Conservation (phyloP, 2,329 filamentous ascomycete genomes). For the Paracoccidioides lutzii region DNA sequence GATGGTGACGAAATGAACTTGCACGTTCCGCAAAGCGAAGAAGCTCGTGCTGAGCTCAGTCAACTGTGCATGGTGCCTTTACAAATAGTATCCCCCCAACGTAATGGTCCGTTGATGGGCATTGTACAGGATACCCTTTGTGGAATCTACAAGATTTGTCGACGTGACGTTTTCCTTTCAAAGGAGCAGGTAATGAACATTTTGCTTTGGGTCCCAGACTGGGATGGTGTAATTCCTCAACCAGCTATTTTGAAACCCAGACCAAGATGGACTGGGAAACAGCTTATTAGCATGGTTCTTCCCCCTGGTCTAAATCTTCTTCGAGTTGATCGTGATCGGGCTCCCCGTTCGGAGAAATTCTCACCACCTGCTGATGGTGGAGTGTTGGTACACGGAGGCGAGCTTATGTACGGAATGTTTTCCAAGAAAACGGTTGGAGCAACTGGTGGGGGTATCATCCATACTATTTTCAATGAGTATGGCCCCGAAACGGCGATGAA, state of each 20-base stretch:
- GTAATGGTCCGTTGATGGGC: conserved; percentile 96
- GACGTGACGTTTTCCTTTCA: conserved; percentile 78
- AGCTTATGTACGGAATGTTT: conserved; percentile 80
- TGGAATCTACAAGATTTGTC: conserved; percentile 92
- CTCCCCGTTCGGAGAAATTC: conserved; percentile 40
- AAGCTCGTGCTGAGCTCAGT: conserved; percentile 86
- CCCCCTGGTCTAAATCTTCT: conserved; percentile 72
- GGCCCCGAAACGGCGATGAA: conserved; percentile 74
- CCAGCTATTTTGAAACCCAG: conserved; percentile 89
- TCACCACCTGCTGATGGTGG: conserved; percentile 61
- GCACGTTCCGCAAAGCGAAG: conserved; percentile 95
- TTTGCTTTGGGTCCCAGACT: conserved; percentile 92
- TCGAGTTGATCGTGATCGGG: conserved; percentile 50
- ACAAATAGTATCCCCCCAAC: conserved; percentile 95
- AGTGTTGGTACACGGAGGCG: conserved; percentile 69
- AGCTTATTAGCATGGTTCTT: conserved; percentile 87
- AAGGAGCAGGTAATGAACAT: conserved; percentile 93
- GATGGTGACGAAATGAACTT: conserved; percentile 99
- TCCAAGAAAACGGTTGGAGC: conserved; percentile 94
- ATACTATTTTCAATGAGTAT: conserved; percentile 92
- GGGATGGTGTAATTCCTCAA: conserved; percentile 87
- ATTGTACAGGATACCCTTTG: conserved; percentile 97
- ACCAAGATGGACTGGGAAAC: conserved; percentile 95
- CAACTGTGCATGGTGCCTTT: conserved; percentile 95
- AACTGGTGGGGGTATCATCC: conserved; percentile 77